Percentiles rank a stretch among this genome's conserved stretches.
phyloP scores from a whole-genome alignment of 108 stramenopile species.

The Fistulifera pelliculosa region DNA sequence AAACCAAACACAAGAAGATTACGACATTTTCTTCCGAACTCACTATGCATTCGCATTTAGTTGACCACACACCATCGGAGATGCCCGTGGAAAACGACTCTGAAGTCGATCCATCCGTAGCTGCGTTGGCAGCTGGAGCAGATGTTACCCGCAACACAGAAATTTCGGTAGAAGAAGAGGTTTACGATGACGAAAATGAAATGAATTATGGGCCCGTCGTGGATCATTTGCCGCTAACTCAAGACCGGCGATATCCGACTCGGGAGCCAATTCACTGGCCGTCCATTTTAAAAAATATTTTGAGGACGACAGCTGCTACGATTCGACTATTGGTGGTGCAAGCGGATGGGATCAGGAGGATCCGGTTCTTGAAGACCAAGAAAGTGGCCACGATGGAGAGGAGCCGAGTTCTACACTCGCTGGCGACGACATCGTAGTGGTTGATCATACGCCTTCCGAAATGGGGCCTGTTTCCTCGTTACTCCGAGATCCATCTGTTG shows the following conservation, averaged over 20 bases:
- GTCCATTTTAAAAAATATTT: constrained; percentile 13
- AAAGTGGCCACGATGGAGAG: constrained; percentile 6
- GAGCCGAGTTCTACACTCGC: constrained; percentile 5
- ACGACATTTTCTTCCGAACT: too few species aligned
- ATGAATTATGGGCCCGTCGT: constrained; percentile 28
- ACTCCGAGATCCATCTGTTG: constrained; percentile 15
- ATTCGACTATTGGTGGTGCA: constrained; percentile 21
- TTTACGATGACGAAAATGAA: constrained; percentile 17
- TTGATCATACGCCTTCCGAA: constrained; percentile 31
- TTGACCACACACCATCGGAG: constrained; percentile 10
- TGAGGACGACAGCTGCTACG: constrained; percentile 1
- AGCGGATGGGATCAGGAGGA: constrained; percentile 22
- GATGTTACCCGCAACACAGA: constrained; percentile 9
- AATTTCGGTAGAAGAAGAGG: constrained; percentile 11
- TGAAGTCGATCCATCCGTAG: constrained; percentile 1
- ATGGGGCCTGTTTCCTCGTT: neutral
- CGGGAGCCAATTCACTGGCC: constrained; percentile 11
- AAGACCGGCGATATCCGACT: neutral
- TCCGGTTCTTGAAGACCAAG: constrained; percentile 13
- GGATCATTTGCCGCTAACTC: constrained; percentile 19
- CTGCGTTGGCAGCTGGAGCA: constrained; percentile 4
- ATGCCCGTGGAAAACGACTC: neutral
- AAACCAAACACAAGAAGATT: too few species aligned
- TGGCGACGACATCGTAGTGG: constrained; percentile 16
- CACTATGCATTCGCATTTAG: neutral